These are phyloP conservation scores for Emergomyces pasteurianus DNA, from an alignment of 2,329 filamentous ascomycete species.

Conservation along the genomic window DNA sequence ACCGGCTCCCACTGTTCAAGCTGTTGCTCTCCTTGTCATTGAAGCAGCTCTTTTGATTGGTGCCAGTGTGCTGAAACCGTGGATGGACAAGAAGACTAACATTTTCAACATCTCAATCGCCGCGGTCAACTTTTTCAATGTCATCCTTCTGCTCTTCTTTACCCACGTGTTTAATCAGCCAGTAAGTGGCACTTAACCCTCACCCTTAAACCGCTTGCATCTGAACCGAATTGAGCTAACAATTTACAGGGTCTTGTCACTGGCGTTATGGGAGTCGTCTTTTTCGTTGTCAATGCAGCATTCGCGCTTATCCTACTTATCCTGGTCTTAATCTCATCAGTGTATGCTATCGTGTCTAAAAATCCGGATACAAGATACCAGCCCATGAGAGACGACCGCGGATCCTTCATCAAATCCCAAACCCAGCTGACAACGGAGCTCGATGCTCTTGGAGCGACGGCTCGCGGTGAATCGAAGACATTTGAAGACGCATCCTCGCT, in stretches of 20 bases:
- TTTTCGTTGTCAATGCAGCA: slow-evolving; percentile 77
- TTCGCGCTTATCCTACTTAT: slow-evolving; percentile 74
- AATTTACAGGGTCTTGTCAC: slow-evolving; percentile 54
- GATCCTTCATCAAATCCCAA: slow-evolving; percentile 95
- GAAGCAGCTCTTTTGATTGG: slow-evolving; percentile 68
- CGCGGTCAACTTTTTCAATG: slow-evolving; percentile 80
- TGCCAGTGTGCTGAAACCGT: slow-evolving; percentile 71
- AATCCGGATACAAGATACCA: slow-evolving; percentile 93
- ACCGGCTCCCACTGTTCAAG: slow-evolving; percentile 57
- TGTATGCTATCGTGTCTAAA: slow-evolving; percentile 75
- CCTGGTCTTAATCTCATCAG: slow-evolving; percentile 65
- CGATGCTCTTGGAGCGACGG: slow-evolving; percentile 78
- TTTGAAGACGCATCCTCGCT: slow-evolving; percentile 62
- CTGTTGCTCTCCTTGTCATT: slow-evolving; percentile 69
- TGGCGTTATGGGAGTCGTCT: slow-evolving; percentile 76
- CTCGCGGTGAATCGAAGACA: slow-evolving; percentile 64
- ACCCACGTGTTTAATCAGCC: slow-evolving; percentile 77
- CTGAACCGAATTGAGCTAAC: slow-evolving; percentile 5
- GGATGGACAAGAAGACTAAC: slow-evolving; percentile 99
- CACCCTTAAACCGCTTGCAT: background rate
- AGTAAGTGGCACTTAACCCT: slow-evolving; percentile 30
- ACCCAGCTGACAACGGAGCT: slow-evolving; percentile 77
- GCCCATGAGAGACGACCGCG: slow-evolving; percentile 90
- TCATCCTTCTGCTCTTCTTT: slow-evolving; percentile 81
- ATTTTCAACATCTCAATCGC: slow-evolving; percentile 90